These are phyloP conservation scores for Trametes sanguinea DNA, from an alignment of 768 basidiomycete species.

Conservation along the genomic window DNA sequence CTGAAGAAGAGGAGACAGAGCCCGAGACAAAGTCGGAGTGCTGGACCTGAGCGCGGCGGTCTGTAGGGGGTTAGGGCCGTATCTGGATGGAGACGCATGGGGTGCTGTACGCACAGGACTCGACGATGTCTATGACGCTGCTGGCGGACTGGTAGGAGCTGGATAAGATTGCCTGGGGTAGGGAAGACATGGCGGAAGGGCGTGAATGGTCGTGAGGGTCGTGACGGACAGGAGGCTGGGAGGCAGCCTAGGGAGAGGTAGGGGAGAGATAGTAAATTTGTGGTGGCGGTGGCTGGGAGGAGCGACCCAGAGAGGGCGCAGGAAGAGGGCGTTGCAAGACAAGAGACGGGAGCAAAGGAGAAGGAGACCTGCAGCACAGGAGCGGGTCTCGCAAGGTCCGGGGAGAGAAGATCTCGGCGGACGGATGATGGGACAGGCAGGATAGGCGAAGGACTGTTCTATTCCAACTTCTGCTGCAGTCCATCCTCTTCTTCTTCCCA, in stretches of 20 bases:
- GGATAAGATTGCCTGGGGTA: constrained; percentile 28
- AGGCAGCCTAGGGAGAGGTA: not conserved
- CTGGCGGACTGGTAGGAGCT: constrained; percentile 25
- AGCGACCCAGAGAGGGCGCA: not conserved
- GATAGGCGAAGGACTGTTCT: not conserved
- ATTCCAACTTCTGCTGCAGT: not conserved
- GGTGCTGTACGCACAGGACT: constrained; percentile 22
- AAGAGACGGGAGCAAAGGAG: not conserved
- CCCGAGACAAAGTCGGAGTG: constrained; percentile 61
- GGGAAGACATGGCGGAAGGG: constrained; percentile 45
- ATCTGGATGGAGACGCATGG: not conserved
- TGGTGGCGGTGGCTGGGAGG: not conserved
- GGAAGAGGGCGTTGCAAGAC: not conserved
- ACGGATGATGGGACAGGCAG: constrained; percentile 1
- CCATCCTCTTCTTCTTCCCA: no score
- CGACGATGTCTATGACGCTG: constrained; percentile 26
- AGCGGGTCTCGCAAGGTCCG: no score
- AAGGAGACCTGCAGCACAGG: not conserved
- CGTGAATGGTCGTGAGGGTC: constrained; percentile 13
- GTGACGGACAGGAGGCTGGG: not conserved
- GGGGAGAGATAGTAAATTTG: not conserved
- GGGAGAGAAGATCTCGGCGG: not conserved
- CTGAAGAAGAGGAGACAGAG: constrained; percentile 44
- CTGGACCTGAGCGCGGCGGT: constrained; percentile 69
- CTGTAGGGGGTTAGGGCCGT: constrained; percentile 37